These are phyloP conservation scores for Umbellularia californica DNA, from an alignment of 164 flowering plant species.

Conservation along the genomic window DNA sequence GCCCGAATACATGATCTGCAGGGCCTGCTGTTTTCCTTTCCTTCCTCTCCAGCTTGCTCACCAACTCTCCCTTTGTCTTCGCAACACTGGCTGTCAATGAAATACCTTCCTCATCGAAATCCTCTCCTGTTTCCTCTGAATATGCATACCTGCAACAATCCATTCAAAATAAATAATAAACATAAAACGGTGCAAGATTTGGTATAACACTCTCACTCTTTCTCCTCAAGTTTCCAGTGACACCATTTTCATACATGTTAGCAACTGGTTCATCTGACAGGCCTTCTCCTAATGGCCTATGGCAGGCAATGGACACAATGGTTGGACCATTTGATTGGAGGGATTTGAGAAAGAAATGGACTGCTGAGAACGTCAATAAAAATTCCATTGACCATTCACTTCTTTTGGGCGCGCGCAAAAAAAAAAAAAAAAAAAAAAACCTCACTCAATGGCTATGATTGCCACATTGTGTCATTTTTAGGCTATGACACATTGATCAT, in stretches of 20 bases:
- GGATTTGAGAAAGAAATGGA: no score
- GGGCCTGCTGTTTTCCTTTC: conserved; percentile 31
- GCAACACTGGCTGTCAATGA: conserved; percentile 38
- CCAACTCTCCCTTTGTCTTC: conserved; percentile 27
- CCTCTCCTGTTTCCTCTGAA: conserved; percentile 62
- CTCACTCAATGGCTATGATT: no score
- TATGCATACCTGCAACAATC: conserved; percentile 43
- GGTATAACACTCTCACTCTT: neutral
- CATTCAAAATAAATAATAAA: neutral
- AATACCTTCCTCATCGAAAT: conserved; percentile 60
- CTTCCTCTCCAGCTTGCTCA: conserved; percentile 36
- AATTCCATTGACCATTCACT: no score
- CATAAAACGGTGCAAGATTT: neutral
- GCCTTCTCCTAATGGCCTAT: neutral
- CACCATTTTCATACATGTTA: neutral
- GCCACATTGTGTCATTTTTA: no score
- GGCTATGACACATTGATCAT: no score
- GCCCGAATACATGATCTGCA: conserved; percentile 33
- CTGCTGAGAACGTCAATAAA: no score
- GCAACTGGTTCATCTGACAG: neutral
- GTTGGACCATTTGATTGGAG: no score
- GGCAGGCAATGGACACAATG: no score
- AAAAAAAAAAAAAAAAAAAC: no score
- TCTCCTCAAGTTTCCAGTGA: neutral
- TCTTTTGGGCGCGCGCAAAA: no score